Conservation (phyloP, 805 yeast species). For the Schwanniomyces vanrijiae region DNA sequence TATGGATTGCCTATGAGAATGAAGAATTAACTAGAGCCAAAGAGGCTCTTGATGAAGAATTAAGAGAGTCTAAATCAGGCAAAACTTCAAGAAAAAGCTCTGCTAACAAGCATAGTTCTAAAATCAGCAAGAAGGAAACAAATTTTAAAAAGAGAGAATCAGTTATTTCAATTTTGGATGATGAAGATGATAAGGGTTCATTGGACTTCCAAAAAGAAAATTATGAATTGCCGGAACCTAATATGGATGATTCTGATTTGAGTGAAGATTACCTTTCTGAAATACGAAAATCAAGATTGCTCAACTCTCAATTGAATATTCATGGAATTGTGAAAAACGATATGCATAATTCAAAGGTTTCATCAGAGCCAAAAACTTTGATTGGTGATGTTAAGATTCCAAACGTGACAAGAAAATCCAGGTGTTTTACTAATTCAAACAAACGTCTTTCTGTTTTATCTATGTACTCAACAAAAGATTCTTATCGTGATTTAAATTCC, state of each 20-base stretch:
- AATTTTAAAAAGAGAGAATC: constrained; percentile 25
- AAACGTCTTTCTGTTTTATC: constrained; percentile 74
- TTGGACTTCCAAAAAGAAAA: constrained; percentile 9
- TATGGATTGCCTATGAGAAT: constrained; percentile 52
- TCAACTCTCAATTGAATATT: constrained; percentile 39
- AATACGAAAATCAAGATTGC: constrained; percentile 42
- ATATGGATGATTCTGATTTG: constrained; percentile 32
- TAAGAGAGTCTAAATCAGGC: constrained; percentile 17
- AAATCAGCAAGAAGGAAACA: constrained; percentile 8
- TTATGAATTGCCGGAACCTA: constrained; percentile 39
- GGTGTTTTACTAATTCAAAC: constrained; percentile 58
- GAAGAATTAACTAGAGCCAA: constrained; percentile 44
- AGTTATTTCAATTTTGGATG: constrained; percentile 24
- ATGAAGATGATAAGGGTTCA: constrained; percentile 10
- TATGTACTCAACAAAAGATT: constrained; percentile 65
- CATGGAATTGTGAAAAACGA: constrained; percentile 15
- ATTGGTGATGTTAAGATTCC: constrained; percentile 69
- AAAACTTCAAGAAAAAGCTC: constrained; percentile 8
- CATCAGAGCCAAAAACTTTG: constrained; percentile 45
- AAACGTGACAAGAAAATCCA: constrained; percentile 66
- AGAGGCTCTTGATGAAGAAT: constrained; percentile 41
- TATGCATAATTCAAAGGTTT: constrained; percentile 19
- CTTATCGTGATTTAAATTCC: constrained; percentile 57
- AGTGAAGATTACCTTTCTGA: constrained; percentile 46
- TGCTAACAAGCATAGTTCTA: constrained; percentile 1